A percentile compares a stretch with the other conserved stretches of the same genome.
phyloP scores from a whole-genome alignment of 768 basidiomycete genomes.

The Suillus subaureus region DNA sequence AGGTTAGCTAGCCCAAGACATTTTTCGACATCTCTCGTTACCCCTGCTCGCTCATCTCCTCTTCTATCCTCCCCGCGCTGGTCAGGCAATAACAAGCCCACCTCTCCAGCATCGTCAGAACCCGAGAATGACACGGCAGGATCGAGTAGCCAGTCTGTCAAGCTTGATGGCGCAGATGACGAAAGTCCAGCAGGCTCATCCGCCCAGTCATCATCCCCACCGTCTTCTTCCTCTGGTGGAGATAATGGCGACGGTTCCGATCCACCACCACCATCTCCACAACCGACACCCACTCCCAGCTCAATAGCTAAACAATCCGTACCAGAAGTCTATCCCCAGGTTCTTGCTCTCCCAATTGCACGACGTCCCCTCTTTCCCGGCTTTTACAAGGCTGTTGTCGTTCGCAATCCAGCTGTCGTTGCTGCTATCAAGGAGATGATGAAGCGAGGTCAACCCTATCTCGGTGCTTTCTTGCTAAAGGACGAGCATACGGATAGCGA shows the following conservation, averaged over 20 bases:
- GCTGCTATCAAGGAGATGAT: constrained; percentile 95
- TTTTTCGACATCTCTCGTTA: constrained; percentile 28
- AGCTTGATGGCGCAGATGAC: constrained; percentile 31
- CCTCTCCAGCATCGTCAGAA: constrained; percentile 23
- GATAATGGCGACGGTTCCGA: constrained; percentile 40
- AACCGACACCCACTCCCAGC: constrained; percentile 40
- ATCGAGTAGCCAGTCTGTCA: constrained; percentile 18
- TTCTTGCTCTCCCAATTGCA: constrained; percentile 93
- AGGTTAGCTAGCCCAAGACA: constrained; percentile 21
- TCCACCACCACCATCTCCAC: constrained; percentile 42
- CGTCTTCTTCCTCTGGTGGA: constrained; percentile 43
- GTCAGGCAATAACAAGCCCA: constrained; percentile 41
- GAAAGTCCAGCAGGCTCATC: constrained; percentile 36
- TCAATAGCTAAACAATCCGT: constrained; percentile 85
- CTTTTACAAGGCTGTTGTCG: constrained; percentile 97
- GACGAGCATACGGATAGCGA: constrained; percentile 93
- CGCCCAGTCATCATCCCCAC: constrained; percentile 33
- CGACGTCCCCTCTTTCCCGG: constrained; percentile 95
- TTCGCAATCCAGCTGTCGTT: constrained; percentile 89
- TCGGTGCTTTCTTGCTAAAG: constrained; percentile 95
- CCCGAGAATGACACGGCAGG: constrained; percentile 28
- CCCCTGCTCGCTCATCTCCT: constrained; percentile 33
- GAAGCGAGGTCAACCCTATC: constrained; percentile 94
- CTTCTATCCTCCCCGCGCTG: constrained; percentile 39
- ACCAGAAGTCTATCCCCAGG: constrained; percentile 90